phyloP scores from a whole-genome alignment of 177 flowering plant genomes.

The Vitis hybrid region DNA sequence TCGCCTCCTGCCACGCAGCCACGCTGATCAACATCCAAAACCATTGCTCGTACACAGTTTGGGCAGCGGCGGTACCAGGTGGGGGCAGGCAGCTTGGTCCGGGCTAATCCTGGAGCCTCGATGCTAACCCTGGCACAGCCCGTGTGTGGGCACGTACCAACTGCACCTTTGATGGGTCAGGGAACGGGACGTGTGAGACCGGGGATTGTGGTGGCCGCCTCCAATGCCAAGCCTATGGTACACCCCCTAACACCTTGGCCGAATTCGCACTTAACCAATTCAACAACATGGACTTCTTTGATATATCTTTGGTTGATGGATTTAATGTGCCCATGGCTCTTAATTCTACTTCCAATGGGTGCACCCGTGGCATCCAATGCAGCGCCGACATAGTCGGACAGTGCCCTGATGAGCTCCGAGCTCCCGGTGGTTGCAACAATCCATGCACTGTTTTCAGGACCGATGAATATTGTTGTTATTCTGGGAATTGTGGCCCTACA shows the following conservation, averaged over 20 bases:
- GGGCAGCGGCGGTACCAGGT: too few relatives aligned
- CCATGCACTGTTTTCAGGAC: slow-evolving; percentile 28
- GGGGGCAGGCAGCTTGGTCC: too few relatives aligned
- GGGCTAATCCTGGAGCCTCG: too few relatives aligned
- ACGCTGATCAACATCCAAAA: too few relatives aligned
- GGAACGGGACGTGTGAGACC: too few relatives aligned
- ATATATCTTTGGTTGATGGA: slow-evolving; percentile 26
- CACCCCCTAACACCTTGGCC: slow-evolving; percentile 30
- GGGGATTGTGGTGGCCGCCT: neutral
- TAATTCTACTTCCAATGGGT: slow-evolving; percentile 13
- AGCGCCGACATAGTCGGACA: slow-evolving; percentile 23
- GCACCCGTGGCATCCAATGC: slow-evolving; percentile 13
- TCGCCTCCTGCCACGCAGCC: too few relatives aligned
- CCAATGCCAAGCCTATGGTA: slow-evolving; percentile 17
- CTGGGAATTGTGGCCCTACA: slow-evolving; percentile 20
- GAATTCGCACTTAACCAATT: slow-evolving; percentile 28
- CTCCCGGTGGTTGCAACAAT: slow-evolving; percentile 22
- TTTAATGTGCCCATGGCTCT: slow-evolving; percentile 28
- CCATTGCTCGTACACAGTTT: too few relatives aligned
- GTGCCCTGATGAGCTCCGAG: slow-evolving; percentile 22
- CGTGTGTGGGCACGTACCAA: too few relatives aligned
- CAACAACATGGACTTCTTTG: slow-evolving; percentile 21
- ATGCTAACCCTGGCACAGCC: too few relatives aligned
- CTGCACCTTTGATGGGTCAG: too few relatives aligned
- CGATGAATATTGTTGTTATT: slow-evolving; percentile 20